Evolutionary conservation across 768 basidiomycete genomes (phyloP).

Genomic region (Termitomyces sp.): DNA sequence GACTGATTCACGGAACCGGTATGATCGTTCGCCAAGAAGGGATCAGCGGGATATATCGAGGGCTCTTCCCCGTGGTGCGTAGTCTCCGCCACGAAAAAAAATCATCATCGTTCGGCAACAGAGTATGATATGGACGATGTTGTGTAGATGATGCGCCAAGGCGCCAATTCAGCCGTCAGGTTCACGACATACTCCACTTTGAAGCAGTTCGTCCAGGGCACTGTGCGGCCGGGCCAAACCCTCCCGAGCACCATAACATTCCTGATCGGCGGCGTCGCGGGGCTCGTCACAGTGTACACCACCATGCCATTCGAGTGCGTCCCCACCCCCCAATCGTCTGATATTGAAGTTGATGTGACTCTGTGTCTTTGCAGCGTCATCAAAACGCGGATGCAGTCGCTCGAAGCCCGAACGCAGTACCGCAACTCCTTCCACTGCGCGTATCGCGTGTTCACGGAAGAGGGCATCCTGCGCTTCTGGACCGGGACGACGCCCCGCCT

Average conservation of each 20-base stretch:
- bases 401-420: constrained; percentile 78
- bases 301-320: constrained; percentile 81
- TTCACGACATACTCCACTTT: constrained; percentile 94
- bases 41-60: constrained; percentile 78
- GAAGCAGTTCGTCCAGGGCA: constrained; percentile 89
- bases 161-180: constrained; percentile 93
- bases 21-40: constrained; percentile 85
- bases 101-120: too few relatives aligned
- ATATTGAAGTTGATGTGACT: neutral
- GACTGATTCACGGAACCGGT: constrained; percentile 78
- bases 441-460: constrained; percentile 90
- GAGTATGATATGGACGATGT: too few relatives aligned
- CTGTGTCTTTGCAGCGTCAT: constrained; percentile 59
- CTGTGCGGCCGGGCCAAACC: constrained; percentile 73
- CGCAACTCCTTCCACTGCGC: constrained; percentile 94
- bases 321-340: neutral
- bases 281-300: constrained; percentile 90
- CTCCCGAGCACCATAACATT: constrained; percentile 89
- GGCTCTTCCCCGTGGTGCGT: constrained; percentile 87
- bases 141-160: constrained; percentile 93
- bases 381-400: constrained; percentile 97
- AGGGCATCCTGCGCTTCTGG: constrained; percentile 92
- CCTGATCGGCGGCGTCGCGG: constrained; percentile 89
- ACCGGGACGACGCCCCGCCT: constrained; percentile 92
- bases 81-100: too few relatives aligned